Base-by-base conservation (phyloP, 768 basidiomycete genomes). In the Phaffia australis region DNA sequence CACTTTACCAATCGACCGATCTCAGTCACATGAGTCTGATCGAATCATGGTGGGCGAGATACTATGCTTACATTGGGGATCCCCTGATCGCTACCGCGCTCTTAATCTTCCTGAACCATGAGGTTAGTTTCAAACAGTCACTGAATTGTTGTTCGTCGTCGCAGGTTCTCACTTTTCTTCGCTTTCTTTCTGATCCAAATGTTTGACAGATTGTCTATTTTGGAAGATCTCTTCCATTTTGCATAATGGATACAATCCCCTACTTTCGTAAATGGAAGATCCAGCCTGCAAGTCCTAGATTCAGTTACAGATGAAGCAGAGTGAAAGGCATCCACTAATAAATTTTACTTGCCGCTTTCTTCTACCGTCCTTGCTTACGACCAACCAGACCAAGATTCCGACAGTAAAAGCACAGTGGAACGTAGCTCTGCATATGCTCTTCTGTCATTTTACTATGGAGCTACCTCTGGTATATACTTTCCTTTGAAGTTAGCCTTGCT, bases 391-490 rank as follows among this genome's bases (percentile, higher is more conserved):
- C 56, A 65, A 65, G 47, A 49, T 65, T 27, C 54, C 64, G 2
- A 65, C 64, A 19, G 54, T 57, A 5, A 50, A 56, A 27, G 47
- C 57, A 30, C 64, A 65, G 48, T 65, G 64, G 64, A 46, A 59
- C 42, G 56, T 56, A 18, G 64, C 65, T 9, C 60, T 60, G 59
- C 32, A 54, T 29, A 48, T 66, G 32, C 59, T 66, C 25, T 55
- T 29, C 18, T 66, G 50, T 21, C 65, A 66, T 27, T 66, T 66
- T 25, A 60, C 49, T 14, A 61, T 66, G 25, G 65, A 66, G 52
- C 46, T 62, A 21, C 48, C 46, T n/a, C 16, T 21, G 8, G 29
- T 59, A 15, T 25, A 9, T n/a, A 3, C 29, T 21, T 42, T 42
- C 32, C 8, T 23, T 32, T 59, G 58, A 32, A 3, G 15, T 4